Evolutionary conservation across 192 early-diverging fungal species (phyloP).

Genomic region (Gonapodya prolifera): DNA sequence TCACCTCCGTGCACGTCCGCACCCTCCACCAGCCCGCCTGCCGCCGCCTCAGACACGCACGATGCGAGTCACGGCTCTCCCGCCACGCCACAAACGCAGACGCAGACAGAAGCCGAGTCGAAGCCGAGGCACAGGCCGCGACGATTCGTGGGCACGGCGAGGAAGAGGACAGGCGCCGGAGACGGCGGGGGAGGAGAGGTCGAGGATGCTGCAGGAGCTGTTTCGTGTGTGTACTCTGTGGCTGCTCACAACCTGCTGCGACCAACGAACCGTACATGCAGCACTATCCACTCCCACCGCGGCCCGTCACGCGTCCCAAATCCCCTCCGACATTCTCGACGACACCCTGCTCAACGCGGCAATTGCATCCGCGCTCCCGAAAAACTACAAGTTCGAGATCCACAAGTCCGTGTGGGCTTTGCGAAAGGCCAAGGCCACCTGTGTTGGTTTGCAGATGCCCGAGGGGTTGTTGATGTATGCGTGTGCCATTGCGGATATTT

Average conservation of each 20-base stretch:
- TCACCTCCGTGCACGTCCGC: no score
- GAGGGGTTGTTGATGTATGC: slow-evolving; percentile 94
- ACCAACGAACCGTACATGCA: not conserved
- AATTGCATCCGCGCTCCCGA: slow-evolving; percentile 68
- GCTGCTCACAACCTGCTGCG: not conserved
- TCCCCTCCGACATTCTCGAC: slow-evolving; percentile 75
- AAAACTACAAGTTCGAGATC: slow-evolving; percentile 99
- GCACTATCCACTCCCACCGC: not conserved
- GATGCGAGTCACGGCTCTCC: not conserved
- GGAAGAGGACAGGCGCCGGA: not conserved
- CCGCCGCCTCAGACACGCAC: not conserved
- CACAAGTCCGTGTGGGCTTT: slow-evolving; percentile 93
- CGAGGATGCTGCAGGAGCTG: not conserved
- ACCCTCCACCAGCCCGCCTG: not conserved
- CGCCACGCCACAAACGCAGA: no score
- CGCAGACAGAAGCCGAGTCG: not conserved
- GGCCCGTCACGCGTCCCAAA: slow-evolving; percentile 48
- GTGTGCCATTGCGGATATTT: slow-evolving; percentile 81
- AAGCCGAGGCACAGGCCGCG: not conserved
- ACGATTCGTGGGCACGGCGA: not conserved
- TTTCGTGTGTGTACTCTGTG: not conserved
- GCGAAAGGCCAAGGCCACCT: slow-evolving; percentile 52
- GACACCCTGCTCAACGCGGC: slow-evolving; percentile 70
- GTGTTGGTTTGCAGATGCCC: slow-evolving; percentile 92
- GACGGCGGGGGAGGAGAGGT: not conserved